A percentile compares a stretch with the other conserved stretches of the same genome.
These are phyloP conservation scores for Aspergillus fischeri DNA, from an alignment of 2,329 filamentous ascomycete genomes.

Conservation along the genomic window DNA sequence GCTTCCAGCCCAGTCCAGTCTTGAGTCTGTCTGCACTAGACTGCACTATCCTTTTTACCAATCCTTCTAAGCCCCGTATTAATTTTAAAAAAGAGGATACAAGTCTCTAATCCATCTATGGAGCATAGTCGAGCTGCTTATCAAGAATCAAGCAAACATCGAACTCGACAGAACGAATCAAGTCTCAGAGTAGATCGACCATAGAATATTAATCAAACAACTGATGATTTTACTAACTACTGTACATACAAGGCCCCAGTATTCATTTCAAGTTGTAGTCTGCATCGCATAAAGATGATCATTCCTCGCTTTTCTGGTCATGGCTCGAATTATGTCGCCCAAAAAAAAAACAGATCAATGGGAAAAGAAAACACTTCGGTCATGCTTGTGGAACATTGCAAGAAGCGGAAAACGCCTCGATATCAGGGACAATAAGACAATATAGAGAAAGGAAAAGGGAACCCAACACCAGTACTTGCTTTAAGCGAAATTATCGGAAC, in stretches of 20 bases:
- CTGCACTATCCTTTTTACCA: not conserved
- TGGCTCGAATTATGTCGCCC: not conserved
- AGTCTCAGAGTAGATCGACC: not conserved
- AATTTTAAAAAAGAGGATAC: not conserved
- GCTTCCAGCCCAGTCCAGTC: not conserved
- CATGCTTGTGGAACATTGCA: slow-evolving; percentile 1
- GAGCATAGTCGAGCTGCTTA: not conserved
- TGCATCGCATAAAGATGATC: not conserved
- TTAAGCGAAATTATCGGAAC: slow-evolving; percentile 88
- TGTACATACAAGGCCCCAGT: not conserved
- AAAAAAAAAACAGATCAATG: not conserved
- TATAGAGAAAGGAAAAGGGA: slow-evolving; percentile 9
- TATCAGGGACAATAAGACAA: slow-evolving; percentile 5
- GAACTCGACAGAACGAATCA: not conserved
- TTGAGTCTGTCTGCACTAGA: not conserved
- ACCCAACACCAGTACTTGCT: slow-evolving; percentile 19
- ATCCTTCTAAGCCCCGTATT: not conserved
- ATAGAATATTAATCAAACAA: not conserved
- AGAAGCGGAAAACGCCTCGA: slow-evolving; percentile 1
- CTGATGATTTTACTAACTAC: not conserved
- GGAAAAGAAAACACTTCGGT: not conserved
- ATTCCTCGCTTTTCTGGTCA: not conserved
- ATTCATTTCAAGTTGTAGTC: not conserved
- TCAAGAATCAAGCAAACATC: not conserved
- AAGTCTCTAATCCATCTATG: not conserved